Evolutionary conservation across 768 basidiomycete genomes (phyloP).

Genomic region (Strobilomyces dryophilus): DNA sequence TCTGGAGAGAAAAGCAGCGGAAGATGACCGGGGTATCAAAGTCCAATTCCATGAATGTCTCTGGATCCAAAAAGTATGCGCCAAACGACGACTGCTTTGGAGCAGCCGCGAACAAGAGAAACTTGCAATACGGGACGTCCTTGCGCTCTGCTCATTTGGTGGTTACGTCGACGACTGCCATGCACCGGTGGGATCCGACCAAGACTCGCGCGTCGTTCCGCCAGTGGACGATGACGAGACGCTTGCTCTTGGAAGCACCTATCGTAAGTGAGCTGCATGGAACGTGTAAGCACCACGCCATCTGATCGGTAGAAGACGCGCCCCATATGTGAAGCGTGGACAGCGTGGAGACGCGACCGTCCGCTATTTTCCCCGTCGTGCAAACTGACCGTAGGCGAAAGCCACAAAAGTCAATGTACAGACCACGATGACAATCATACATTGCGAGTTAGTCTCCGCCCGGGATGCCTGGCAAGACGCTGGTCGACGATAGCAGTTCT

Average conservation of each 20-base stretch:
- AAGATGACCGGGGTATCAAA: neutral
- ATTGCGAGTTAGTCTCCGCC: neutral
- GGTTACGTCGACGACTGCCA: neutral
- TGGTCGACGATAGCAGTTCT: neutral
- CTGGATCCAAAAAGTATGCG: constrained; percentile 3
- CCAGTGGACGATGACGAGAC: neutral
- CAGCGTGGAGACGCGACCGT: neutral
- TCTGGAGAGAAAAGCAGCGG: too few species aligned
- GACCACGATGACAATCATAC: neutral
- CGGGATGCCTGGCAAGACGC: neutral
- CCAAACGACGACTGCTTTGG: neutral
- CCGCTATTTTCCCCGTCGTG: neutral
- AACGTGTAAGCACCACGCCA: neutral
- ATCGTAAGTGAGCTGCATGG: neutral
- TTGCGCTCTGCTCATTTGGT: neutral
- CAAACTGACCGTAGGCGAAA: neutral
- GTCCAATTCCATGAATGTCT: neutral
- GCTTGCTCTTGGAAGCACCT: neutral
- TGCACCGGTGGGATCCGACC: neutral
- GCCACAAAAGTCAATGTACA: neutral
- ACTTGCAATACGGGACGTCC: neutral
- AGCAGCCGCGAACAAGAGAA: neutral
- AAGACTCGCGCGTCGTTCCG: neutral
- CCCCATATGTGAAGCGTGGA: constrained; percentile 1
- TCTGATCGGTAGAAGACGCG: neutral